Base-by-base conservation (phyloP, 2,329 filamentous ascomycete genomes). In the Biscogniauxia marginata region DNA sequence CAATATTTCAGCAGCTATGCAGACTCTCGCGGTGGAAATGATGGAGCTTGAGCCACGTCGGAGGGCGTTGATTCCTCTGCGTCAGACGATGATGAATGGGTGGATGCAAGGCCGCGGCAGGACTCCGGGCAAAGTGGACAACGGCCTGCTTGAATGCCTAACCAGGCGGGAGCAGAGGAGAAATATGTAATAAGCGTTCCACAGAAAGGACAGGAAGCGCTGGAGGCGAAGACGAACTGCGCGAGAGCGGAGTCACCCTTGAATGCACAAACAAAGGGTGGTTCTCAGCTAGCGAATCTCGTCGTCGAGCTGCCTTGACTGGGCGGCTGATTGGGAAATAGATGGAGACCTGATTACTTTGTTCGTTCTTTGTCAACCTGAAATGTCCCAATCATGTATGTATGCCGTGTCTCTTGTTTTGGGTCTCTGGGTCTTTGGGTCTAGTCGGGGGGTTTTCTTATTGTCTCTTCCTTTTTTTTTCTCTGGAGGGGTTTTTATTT, bases 1-100 rank as follows among this genome's bases (percentile, higher is more conserved):
- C 73, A 73, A 72, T 75, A 73, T 75, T 74, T 65, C 73, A 75
- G 73, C 73, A 74, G 68, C 73, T 65, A 63, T 69, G 70, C 65
- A 62, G 65, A 60, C 54, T 57, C 56, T 47, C 30, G 6, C 13
- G 13, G 30, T 39, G 30, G 30, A 39, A 39, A 39, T 6, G 30
- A 39, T 39, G 30, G 30, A 39, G 30, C 30, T 39, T 39, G 30
- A 39, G 30, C 30, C 30, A 39, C 30, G 30, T 39, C 30, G 13
- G 5, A 39, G 30, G 30, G 30, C 30, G 30, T 39, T 39, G 13
- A 39, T 39, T 39, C 30, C 30, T 39, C 30, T 39, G 30, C 30
- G 30, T 39, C 30, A 39, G 30, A 39, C 30, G 30, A 39, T 39
- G 30, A 16, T 39, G 30, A 39, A 39, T 39, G 30, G 30, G 30